Evolutionary conservation across 2,329 filamentous ascomycete species (phyloP), one percentile per base, ranked within the genome.

Genomic region (Ceratocystis cacaofunesta): DNA sequence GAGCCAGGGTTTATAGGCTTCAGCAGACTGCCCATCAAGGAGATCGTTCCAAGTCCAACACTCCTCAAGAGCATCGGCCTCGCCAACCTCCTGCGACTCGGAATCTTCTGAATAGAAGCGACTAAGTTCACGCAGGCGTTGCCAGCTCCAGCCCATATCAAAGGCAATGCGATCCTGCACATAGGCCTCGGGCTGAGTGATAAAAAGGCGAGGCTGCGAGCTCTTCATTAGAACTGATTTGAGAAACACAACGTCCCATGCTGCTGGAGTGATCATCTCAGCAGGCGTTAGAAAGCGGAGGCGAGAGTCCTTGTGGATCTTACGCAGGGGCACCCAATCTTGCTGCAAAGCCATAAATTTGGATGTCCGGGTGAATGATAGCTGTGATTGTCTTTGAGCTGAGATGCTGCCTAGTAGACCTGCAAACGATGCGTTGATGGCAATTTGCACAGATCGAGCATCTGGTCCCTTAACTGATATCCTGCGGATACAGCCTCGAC

Each of bases 171-270:
- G 73, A 68, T 85, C 82, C 71, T 92, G 89, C 1, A 89, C 75
- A 69, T 92, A 92, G 1, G 86, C 86, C 69, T 88, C 85, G 2
- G 85, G 82, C 67, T 89, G 86, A 0, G 89, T 92, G 66, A 92
- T 79, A 74, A 88, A 92, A 12, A 92, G 79, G 7, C 88, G 81
- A 68, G 85, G 84, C 68, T 82, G 79, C 8, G 82, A 79, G 36
- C 84, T 80, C 70, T 86, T 84, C 88, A 92, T 92, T 70, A 89
- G 82, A 46, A 91, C 82, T 61, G 86, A 85, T 62, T 80, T 79
- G 32, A 92, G 78, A 68, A 92, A 92, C 8, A 82, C 78, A 1
- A 85, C 82, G 63, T 85, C 83, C 89, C 89, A 92, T 2, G 85
- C 74, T 1, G 85, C 81, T 0, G 87, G 83, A 0, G 86, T 90